Conservation (phyloP, 805 yeast genomes). For the Ogataea dorogensis region DNA sequence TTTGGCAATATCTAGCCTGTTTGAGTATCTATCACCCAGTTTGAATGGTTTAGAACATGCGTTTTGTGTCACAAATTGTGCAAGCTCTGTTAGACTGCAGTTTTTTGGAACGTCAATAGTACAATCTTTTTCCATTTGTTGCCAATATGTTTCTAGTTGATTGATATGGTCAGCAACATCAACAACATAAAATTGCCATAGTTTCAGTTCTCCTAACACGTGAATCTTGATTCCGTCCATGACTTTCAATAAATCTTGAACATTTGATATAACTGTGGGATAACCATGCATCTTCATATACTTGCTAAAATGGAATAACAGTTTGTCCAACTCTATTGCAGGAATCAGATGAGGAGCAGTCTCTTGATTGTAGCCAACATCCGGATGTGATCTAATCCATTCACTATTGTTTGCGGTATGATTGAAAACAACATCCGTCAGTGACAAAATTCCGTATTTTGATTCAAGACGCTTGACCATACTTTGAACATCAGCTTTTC, state of each 20-base stretch:
- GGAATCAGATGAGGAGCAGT: constrained; percentile 88
- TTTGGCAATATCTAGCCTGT: constrained; percentile 48
- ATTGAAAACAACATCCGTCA: constrained; percentile 92
- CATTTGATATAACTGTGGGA: constrained; percentile 52
- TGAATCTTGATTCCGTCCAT: constrained; percentile 68
- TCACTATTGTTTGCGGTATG: constrained; percentile 90
- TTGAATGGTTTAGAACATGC: constrained; percentile 43
- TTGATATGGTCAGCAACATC: constrained; percentile 46
- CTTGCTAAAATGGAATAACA: constrained; percentile 63
- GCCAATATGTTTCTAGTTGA: constrained; percentile 40
- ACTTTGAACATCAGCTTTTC: constrained; percentile 49
- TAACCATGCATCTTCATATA: constrained; percentile 55
- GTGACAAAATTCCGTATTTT: constrained; percentile 62
- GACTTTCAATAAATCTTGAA: constrained; percentile 55
- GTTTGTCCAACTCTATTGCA: constrained; percentile 80
- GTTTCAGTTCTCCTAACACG: constrained; percentile 61
- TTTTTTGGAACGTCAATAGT: constrained; percentile 44
- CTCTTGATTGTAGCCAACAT: constrained; percentile 77
- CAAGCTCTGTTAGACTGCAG: constrained; percentile 47
- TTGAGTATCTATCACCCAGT: constrained; percentile 48
- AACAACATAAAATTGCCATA: constrained; percentile 89
- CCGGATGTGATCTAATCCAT: constrained; percentile 88
- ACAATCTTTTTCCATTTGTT: constrained; percentile 9
- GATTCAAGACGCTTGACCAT: constrained; percentile 51
- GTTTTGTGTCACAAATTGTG: constrained; percentile 46